These are phyloP conservation scores for Sphagnum contortum DNA, from an alignment of 225 moss, liverwort and hornwort genomes.

Conservation along the genomic window DNA sequence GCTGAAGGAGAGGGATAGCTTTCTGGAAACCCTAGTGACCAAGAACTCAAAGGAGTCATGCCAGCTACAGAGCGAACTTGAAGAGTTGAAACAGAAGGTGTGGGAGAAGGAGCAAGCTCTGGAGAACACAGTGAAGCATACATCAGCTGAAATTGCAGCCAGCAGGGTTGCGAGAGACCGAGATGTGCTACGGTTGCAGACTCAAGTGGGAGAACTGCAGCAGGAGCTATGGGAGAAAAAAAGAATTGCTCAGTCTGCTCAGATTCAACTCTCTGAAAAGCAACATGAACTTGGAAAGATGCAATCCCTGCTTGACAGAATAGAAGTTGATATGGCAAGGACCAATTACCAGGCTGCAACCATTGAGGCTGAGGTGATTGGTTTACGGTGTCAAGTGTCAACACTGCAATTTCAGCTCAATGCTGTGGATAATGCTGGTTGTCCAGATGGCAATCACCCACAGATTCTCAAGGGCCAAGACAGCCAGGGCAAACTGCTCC, in stretches of 20 bases:
- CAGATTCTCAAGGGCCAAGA: too few relatives aligned
- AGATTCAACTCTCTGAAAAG: slow-evolving; percentile 44
- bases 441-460: too few relatives aligned
- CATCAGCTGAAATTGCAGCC: slow-evolving; percentile 16
- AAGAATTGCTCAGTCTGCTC: slow-evolving; percentile 38
- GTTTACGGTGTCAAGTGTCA: slow-evolving; percentile 54
- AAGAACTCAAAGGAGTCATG: slow-evolving; percentile 16
- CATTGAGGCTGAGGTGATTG: slow-evolving; percentile 53
- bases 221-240: slow-evolving; percentile 52
- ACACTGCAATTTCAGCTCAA: slow-evolving; percentile 65
- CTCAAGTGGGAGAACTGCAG: slow-evolving; percentile 36
- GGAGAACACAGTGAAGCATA: slow-evolving; percentile 16
- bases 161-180: slow-evolving; percentile 14
- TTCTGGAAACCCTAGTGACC: slow-evolving; percentile 27
- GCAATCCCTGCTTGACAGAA: slow-evolving; percentile 48
- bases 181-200: slow-evolving; percentile 32
- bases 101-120: slow-evolving; percentile 21
- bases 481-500: too few relatives aligned
- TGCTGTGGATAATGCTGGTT: slow-evolving; percentile 25
- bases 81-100: slow-evolving; percentile 21
- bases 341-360: slow-evolving; percentile 42
- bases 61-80: slow-evolving; percentile 9
- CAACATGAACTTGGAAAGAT: slow-evolving; percentile 60
- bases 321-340: slow-evolving; percentile 41
- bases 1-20: slow-evolving; percentile 24